Percentiles rank a stretch among this genome's conserved stretches.
phyloP scores from a whole-genome alignment of 192 early-diverging fungal species.

The Podila horticola region DNA sequence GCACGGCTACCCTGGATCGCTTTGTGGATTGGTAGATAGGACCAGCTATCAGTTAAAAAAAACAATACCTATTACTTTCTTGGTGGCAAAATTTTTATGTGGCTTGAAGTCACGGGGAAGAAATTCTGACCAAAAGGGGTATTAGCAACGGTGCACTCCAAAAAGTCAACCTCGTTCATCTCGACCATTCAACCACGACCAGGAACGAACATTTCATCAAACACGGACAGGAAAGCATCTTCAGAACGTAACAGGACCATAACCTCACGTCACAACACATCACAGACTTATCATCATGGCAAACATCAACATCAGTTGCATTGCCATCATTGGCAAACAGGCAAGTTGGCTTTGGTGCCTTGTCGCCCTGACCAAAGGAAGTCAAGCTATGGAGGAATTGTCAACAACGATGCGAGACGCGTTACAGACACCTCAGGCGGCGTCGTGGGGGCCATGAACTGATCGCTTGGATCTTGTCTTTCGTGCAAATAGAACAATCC shows the following conservation, averaged over 20 bases:
- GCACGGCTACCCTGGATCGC: constrained; percentile 74
- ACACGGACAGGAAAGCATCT: not conserved
- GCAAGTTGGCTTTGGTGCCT: constrained; percentile 19
- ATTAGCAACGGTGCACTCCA: too few species aligned
- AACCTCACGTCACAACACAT: not conserved
- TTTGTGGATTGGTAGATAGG: constrained; percentile 60
- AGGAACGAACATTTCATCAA: too few species aligned
- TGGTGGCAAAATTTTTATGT: too few species aligned
- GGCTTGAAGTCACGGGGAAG: too few species aligned
- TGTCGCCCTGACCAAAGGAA: not conserved
- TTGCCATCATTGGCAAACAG: constrained; percentile 69
- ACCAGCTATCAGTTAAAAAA: not conserved
- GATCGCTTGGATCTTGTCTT: not conserved
- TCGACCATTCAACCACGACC: too few species aligned
- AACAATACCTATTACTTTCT: not conserved
- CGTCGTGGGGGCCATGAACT: not conserved
- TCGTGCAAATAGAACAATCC: constrained; percentile 78
- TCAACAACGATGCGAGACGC: not conserved
- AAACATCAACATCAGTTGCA: constrained; percentile 65
- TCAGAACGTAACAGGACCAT: not conserved
- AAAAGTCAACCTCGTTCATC: too few species aligned
- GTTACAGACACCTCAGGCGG: not conserved
- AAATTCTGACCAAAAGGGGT: too few species aligned
- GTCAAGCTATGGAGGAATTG: not conserved
- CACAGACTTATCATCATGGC: constrained; percentile 15